phyloP scores from a whole-genome alignment of 495 filamentous ascomycete genomes.

The Bacidia gigantensis region DNA sequence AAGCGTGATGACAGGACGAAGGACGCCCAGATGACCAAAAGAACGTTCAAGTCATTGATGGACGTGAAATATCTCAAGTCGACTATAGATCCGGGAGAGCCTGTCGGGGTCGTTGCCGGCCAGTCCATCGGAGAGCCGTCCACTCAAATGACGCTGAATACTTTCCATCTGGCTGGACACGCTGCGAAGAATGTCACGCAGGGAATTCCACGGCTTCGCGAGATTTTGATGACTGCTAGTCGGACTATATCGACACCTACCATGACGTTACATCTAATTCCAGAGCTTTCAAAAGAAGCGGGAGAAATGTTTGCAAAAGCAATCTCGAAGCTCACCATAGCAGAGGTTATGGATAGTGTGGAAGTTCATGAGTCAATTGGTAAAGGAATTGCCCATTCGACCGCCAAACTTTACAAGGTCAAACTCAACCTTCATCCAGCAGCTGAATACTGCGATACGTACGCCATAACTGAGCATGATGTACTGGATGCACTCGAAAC shows the following conservation, averaged over 20 bases:
- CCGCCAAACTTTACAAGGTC: constrained; percentile 75
- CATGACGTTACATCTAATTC: constrained; percentile 74
- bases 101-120: constrained; percentile 92
- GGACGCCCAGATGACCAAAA: constrained; percentile 44
- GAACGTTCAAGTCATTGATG: constrained; percentile 67
- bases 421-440: constrained; percentile 70
- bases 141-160: constrained; percentile 99
- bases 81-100: constrained; percentile 88
- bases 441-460: constrained; percentile 68
- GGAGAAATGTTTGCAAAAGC: constrained; percentile 77
- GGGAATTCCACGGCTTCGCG: constrained; percentile 90
- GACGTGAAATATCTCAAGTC: constrained; percentile 88
- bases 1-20: constrained; percentile 47
- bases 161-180: constrained; percentile 98
- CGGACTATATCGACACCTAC: constrained; percentile 73
- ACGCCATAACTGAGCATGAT: constrained; percentile 66
- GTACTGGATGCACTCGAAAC: constrained; percentile 65
- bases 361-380: constrained; percentile 66
- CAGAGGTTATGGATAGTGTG: constrained; percentile 73
- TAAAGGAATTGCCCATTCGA: constrained; percentile 43
- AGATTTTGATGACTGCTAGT: constrained; percentile 98
- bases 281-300: constrained; percentile 54
- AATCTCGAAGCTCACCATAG: constrained; percentile 76
- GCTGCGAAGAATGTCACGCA: constrained; percentile 97
- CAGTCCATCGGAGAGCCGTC: constrained; percentile 96